A percentile compares a stretch with the other conserved stretches of the same genome.
phyloP scores from a whole-genome alignment of 2,329 filamentous ascomycete genomes.

The Mollisiaceae sp. region DNA sequence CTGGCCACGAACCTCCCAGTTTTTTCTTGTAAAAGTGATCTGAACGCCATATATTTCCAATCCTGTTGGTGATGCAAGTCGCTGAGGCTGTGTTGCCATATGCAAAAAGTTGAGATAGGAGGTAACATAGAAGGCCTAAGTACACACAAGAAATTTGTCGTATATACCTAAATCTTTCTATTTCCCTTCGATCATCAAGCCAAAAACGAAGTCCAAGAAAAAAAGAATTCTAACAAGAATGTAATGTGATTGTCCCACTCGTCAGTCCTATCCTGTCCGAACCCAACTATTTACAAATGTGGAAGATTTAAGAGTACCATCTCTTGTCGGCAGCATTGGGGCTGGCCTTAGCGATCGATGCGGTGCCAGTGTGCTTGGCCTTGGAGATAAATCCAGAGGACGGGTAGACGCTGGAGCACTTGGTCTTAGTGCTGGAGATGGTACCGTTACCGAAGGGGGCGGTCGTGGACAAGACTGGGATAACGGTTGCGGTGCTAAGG shows the following conservation, averaged over 20 bases:
- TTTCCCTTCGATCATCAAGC: background rate
- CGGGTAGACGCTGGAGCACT: conserved; percentile 35
- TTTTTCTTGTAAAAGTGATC: conserved; percentile 1
- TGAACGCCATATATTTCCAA: background rate
- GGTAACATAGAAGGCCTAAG: background rate
- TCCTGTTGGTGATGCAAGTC: conserved; percentile 4
- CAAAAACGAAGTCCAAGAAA: background rate
- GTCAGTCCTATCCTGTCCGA: background rate
- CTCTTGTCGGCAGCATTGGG: background rate
- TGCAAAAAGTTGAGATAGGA: background rate
- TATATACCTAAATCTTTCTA: background rate
- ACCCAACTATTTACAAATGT: background rate
- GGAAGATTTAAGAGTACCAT: conserved; percentile 7
- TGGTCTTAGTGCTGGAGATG: conserved; percentile 31
- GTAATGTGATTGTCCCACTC: conserved; percentile 12
- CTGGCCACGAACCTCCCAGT: background rate
- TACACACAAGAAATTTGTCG: background rate
- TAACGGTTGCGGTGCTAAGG: conserved; percentile 36
- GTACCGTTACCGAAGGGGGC: conserved; percentile 38
- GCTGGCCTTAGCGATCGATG: conserved; percentile 15
- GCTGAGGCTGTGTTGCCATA: background rate
- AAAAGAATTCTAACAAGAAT: conserved; percentile 23
- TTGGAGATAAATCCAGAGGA: conserved; percentile 36
- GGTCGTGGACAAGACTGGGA: conserved; percentile 33
- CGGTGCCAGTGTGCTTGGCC: conserved; percentile 27